These are phyloP conservation scores for Tribonema minus DNA, from an alignment of 108 stramenopile species.

Conservation along the genomic window DNA sequence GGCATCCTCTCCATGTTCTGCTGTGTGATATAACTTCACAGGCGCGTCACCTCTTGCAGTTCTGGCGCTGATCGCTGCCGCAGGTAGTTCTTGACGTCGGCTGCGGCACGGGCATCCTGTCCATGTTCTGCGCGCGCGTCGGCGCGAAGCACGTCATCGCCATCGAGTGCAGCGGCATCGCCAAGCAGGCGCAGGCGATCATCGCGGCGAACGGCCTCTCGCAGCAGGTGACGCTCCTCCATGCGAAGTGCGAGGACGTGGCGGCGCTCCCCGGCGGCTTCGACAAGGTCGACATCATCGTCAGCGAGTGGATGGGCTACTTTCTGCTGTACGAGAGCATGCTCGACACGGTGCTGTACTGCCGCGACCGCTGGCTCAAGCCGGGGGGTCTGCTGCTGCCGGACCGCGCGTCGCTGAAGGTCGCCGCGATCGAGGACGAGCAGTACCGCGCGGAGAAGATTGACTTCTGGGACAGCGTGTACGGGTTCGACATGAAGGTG, in stretches of 20 bases:
- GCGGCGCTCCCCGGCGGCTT: conserved; percentile 57
- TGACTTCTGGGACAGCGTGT: conserved; percentile 85
- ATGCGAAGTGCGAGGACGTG: conserved; percentile 86
- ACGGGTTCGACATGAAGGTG: conserved; percentile 90
- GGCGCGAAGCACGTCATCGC: conserved; percentile 70
- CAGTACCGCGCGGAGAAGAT: conserved; percentile 63
- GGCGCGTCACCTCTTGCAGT: no score
- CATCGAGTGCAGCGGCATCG: conserved; percentile 83
- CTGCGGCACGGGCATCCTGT: conserved; percentile 94
- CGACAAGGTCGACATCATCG: conserved; percentile 78
- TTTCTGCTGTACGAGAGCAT: conserved; percentile 94
- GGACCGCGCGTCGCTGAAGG: conserved; percentile 82
- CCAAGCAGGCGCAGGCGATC: conserved; percentile 72
- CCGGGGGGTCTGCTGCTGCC: conserved; percentile 81
- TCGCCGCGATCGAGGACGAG: conserved; percentile 81
- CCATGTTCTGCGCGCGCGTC: conserved; percentile 67
- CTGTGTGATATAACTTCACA: no score
- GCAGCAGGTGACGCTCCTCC: conserved; percentile 73
- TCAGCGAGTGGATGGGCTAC: conserved; percentile 99
- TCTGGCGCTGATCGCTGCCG: no score
- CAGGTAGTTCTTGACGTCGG: conserved; percentile 94
- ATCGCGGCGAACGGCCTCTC: conserved; percentile 72
- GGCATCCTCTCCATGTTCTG: conserved; percentile 84
- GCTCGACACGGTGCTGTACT: conserved; percentile 88
- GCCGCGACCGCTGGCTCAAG: conserved; percentile 57